A percentile compares a stretch with the other conserved stretches of the same genome.
These are phyloP conservation scores for Rhodotorula babjevae DNA, from an alignment of 768 basidiomycete genomes.

Conservation along the genomic window DNA sequence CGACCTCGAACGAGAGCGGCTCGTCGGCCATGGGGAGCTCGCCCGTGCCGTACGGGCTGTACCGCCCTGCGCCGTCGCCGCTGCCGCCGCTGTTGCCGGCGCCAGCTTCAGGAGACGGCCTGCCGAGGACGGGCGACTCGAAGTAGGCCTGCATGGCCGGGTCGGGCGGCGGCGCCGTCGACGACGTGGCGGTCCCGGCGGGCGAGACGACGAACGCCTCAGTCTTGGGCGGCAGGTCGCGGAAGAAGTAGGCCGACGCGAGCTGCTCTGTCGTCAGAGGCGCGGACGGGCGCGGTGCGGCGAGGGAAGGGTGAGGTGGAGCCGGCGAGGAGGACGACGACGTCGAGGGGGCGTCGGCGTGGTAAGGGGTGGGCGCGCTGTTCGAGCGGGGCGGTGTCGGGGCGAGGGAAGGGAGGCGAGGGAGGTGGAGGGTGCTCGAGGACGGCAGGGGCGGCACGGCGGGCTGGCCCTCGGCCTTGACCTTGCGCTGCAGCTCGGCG, in stretches of 20 bases:
- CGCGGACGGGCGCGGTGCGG: not conserved
- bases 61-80: too few relatives aligned
- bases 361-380: not conserved
- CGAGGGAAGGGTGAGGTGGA: not conserved
- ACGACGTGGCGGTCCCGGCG: not conserved
- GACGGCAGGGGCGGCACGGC: not conserved
- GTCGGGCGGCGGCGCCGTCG: not conserved
- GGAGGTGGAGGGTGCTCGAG: not conserved
- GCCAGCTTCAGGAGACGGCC: too few relatives aligned
- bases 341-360: too few relatives aligned
- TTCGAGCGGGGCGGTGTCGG: not conserved
- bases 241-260: conserved; percentile 25
- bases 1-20: not conserved
- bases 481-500: not conserved
- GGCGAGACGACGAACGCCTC: not conserved
- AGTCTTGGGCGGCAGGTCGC: conserved; percentile 7
- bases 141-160: not conserved
- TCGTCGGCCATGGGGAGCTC: not conserved
- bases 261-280: conserved; percentile 6
- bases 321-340: not conserved
- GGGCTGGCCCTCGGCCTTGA: not conserved
- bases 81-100: too few relatives aligned
- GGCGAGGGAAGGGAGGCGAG: not conserved
- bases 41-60: not conserved
- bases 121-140: not conserved